phyloP scores from a whole-genome alignment of 192 early-diverging fungal genomes.

The Backusella mclennaniae region DNA sequence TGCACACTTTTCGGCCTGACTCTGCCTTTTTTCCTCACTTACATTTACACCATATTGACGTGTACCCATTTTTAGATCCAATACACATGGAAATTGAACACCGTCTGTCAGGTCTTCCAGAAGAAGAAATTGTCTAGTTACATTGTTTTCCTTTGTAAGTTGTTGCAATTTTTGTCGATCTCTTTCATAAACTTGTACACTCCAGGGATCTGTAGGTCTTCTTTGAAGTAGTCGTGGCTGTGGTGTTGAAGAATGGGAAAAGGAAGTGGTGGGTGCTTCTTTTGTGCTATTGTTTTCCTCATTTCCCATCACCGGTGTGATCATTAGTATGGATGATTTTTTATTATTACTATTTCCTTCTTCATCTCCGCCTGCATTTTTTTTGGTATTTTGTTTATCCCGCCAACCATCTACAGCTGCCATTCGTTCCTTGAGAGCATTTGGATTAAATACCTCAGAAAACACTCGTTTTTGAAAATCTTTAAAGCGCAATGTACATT shows the following conservation, averaged over 20 bases:
- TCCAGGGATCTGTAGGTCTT: conserved; percentile 11
- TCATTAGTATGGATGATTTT: not conserved
- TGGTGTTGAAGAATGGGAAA: not conserved
- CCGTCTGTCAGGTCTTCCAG: conserved; percentile 92
- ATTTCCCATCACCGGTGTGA: not conserved
- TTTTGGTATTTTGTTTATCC: not conserved
- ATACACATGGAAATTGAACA: conserved; percentile 87
- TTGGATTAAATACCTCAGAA: conserved; percentile 85
- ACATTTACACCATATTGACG: conserved; percentile 94
- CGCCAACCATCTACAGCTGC: conserved; percentile 45
- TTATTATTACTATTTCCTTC: not conserved
- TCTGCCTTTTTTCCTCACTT: conserved; percentile 72
- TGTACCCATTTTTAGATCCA: conserved; percentile 99
- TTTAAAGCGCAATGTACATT: conserved; percentile 8
- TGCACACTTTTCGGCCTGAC: conserved; percentile 91
- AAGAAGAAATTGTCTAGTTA: conserved; percentile 81
- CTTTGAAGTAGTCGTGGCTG: not conserved
- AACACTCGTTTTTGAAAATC: conserved; percentile 79
- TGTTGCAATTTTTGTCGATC: conserved; percentile 22
- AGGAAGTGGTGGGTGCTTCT: not conserved
- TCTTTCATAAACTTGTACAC: conserved; percentile 6
- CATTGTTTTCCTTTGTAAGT: conserved; percentile 34
- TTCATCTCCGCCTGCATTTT: not conserved
- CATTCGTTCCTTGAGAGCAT: conserved; percentile 73
- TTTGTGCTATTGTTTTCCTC: not conserved